Conservation (phyloP, 306 rosid genomes). For the Vigna reflexopilosa region DNA sequence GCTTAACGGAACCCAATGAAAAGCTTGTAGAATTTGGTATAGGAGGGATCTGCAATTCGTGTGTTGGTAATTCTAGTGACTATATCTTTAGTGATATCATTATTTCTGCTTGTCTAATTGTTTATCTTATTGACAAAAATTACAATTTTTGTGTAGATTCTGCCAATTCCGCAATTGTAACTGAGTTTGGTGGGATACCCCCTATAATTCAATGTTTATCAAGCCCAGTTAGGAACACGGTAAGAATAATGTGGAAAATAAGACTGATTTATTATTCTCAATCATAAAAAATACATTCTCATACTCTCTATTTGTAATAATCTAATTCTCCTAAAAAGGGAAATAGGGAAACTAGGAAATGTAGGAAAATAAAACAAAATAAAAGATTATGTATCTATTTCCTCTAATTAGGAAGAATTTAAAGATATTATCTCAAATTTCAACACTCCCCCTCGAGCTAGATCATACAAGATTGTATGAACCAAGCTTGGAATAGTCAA, state of each 20-base stretch:
- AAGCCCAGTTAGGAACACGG: conserved; percentile 90
- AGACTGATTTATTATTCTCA: too few relatives aligned
- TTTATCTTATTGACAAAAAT: conserved; percentile 35
- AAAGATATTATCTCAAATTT: too few relatives aligned
- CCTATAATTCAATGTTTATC: conserved; percentile 82
- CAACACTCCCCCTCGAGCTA: too few relatives aligned
- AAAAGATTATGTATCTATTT: too few relatives aligned
- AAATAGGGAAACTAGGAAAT: too few relatives aligned
- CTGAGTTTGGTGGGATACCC: conserved; percentile 70
- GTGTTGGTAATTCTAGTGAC: conserved; percentile 62
- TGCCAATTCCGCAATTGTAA: conserved; percentile 64
- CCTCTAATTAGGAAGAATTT: too few relatives aligned
- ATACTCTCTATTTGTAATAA: too few relatives aligned
- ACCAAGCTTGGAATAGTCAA: too few relatives aligned
- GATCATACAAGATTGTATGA: too few relatives aligned
- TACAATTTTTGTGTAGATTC: conserved; percentile 54
- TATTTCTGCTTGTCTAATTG: conserved; percentile 26
- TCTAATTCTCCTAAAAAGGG: too few relatives aligned
- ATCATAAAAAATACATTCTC: too few relatives aligned
- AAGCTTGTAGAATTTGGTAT: conserved; percentile 87
- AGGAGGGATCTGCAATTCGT: conserved; percentile 91
- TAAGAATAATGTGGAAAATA: conserved; percentile 46
- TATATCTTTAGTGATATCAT: conserved; percentile 15
- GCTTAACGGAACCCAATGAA: conserved; percentile 87
- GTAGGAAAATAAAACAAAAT: too few relatives aligned